Conservation (phyloP, 1,284 basidiomycete genomes). For the Cutaneotrichosporon cyanovorans region DNA sequence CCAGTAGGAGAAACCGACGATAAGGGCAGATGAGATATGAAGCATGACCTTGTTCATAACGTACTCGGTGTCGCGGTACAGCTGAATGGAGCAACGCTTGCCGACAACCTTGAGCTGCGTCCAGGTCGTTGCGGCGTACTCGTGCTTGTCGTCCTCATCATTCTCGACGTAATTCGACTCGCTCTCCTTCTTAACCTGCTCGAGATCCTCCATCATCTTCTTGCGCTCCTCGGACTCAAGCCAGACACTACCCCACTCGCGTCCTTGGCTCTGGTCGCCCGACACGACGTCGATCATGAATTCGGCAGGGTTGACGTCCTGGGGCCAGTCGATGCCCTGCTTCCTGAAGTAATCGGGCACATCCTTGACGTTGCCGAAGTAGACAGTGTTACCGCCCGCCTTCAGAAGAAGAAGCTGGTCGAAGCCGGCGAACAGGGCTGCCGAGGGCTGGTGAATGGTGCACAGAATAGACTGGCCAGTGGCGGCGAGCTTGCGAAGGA, state of each 20-base stretch:
- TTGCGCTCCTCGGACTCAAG: slow-evolving; percentile 47
- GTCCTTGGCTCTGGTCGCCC: slow-evolving; percentile 25
- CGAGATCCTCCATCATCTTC: slow-evolving; percentile 44
- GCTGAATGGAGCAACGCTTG: slow-evolving; percentile 31
- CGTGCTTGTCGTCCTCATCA: slow-evolving; percentile 25
- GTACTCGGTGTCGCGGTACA: slow-evolving; percentile 41
- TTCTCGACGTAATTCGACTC: neutral
- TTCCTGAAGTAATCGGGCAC: slow-evolving; percentile 50
- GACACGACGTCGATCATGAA: slow-evolving; percentile 44
- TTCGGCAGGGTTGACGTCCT: slow-evolving; percentile 51
- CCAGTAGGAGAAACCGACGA: slow-evolving; percentile 42
- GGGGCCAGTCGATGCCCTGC: slow-evolving; percentile 33
- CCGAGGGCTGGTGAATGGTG: slow-evolving; percentile 54
- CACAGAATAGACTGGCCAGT: slow-evolving; percentile 47
- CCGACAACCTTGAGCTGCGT: slow-evolving; percentile 34
- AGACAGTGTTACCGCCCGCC: slow-evolving; percentile 51
- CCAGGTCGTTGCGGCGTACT: slow-evolving; percentile 32
- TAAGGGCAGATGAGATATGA: slow-evolving; percentile 32
- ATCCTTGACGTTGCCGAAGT: slow-evolving; percentile 51
- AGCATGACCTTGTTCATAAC: slow-evolving; percentile 39
- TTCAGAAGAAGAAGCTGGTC: slow-evolving; percentile 58
- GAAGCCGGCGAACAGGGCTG: slow-evolving; percentile 60
- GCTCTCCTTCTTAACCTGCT: slow-evolving; percentile 29
- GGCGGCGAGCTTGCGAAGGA: slow-evolving; percentile 53
- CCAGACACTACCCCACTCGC: slow-evolving; percentile 69